phyloP scores from a whole-genome alignment of 441 rosid genomes.

The Syzygium malaccense region DNA sequence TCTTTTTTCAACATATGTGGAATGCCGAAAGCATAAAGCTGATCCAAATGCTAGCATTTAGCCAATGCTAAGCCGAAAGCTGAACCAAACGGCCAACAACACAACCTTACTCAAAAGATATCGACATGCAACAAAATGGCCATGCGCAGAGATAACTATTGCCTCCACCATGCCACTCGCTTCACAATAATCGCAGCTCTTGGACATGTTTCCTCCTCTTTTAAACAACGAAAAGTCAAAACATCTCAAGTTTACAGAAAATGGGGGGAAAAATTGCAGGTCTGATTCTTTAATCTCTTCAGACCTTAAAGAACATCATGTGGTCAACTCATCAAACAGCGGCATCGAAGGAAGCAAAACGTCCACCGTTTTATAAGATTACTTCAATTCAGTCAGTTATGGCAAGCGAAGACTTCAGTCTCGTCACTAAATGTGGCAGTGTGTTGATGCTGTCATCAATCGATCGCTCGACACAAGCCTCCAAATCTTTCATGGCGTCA shows the following conservation, averaged over 20 bases:
- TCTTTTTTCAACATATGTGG: too few relatives aligned
- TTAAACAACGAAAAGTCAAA: background rate
- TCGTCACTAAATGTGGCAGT: constrained; percentile 49
- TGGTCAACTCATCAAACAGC: background rate
- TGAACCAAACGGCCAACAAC: background rate
- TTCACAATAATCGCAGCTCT: background rate
- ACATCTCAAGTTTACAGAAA: background rate
- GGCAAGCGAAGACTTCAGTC: constrained; percentile 46
- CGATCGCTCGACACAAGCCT: constrained; percentile 64
- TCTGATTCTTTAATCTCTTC: background rate
- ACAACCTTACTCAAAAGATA: background rate
- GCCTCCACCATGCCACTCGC: background rate
- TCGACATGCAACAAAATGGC: background rate
- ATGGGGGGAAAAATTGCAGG: background rate
- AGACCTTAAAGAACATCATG: background rate
- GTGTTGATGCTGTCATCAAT: constrained; percentile 54
- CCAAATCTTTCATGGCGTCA: constrained; percentile 37
- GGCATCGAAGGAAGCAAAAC: background rate
- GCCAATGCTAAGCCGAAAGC: too few relatives aligned
- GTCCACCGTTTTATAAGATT: background rate
- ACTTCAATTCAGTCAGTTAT: constrained; percentile 30
- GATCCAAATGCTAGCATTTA: too few relatives aligned
- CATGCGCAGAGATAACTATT: background rate
- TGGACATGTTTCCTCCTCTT: background rate
- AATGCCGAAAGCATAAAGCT: too few relatives aligned